phyloP scores from a whole-genome alignment of 768 basidiomycete genomes.

The Xerocomellus dryophilus region DNA sequence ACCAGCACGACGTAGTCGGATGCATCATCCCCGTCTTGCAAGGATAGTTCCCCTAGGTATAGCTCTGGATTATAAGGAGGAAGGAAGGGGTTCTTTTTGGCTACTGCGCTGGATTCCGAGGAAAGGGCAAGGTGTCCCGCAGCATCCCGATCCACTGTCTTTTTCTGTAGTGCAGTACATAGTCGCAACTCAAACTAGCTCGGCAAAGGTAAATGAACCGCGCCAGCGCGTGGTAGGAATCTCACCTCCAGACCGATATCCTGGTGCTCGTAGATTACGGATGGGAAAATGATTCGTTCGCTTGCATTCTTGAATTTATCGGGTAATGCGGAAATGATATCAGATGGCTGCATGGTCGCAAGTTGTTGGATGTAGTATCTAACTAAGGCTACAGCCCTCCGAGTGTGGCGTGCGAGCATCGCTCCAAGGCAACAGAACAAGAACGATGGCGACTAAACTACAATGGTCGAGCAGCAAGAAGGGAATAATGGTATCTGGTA shows the following conservation, averaged over 20 bases:
- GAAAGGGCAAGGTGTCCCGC: conserved; percentile 33
- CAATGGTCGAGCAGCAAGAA: background rate
- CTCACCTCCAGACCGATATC: conserved; percentile 67
- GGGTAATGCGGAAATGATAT: conserved; percentile 56
- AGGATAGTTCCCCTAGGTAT: conserved; percentile 66
- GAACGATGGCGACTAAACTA: conserved; percentile 1
- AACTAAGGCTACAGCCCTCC: too few relatives aligned
- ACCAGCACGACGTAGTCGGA: conserved; percentile 71
- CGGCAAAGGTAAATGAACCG: background rate
- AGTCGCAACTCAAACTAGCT: conserved; percentile 79
- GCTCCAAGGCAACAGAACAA: background rate
- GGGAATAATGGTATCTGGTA: background rate
- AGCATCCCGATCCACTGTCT: conserved; percentile 52
- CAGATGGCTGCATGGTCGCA: conserved; percentile 29
- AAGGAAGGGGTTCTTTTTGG: conserved; percentile 67
- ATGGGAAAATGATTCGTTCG: conserved; percentile 78
- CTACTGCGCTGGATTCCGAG: conserved; percentile 20
- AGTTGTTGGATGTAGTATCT: background rate
- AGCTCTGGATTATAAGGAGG: conserved; percentile 82
- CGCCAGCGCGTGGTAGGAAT: background rate
- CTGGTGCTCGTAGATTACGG: conserved; percentile 54
- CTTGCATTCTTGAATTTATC: conserved; percentile 59
- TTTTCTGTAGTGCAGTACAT: conserved; percentile 83
- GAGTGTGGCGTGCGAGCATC: conserved; percentile 16
- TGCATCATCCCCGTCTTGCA: conserved; percentile 45